These are phyloP conservation scores for Leucaena leucocephala DNA, from an alignment of 306 rosid species.

Conservation along the genomic window DNA sequence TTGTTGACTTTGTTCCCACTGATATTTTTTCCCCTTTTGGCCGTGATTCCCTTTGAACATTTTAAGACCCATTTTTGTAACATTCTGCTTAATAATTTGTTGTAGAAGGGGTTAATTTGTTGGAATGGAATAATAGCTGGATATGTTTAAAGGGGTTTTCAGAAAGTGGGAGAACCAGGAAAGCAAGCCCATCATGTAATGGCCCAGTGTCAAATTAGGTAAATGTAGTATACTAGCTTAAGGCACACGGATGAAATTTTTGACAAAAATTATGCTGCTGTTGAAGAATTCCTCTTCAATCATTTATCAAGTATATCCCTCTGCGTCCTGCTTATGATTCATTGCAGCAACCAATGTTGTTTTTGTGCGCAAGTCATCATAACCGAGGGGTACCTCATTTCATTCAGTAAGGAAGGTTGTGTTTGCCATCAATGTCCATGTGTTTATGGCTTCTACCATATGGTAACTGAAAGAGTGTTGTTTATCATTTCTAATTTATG, in stretches of 20 bases:
- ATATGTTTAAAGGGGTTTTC: conserved; percentile 60
- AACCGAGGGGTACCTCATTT: neutral
- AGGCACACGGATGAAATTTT: conserved; percentile 49
- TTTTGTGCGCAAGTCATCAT: neutral
- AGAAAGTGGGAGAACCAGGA: conserved; percentile 66
- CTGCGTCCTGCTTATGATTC: neutral
- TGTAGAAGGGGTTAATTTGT: conserved; percentile 52
- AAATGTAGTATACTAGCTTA: conserved; percentile 56
- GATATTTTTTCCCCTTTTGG: neutral
- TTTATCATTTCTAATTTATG: neutral
- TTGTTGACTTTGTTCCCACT: conserved; percentile 58
- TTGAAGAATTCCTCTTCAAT: neutral
- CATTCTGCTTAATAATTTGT: conserved; percentile 39
- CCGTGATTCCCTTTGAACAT: conserved; percentile 51
- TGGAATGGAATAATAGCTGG: conserved; percentile 78
- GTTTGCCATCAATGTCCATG: neutral
- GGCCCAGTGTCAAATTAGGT: conserved; percentile 64
- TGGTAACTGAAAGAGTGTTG: neutral
- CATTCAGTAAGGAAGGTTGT: neutral
- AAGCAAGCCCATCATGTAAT: conserved; percentile 64
- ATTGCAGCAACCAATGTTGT: neutral
- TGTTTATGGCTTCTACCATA: neutral
- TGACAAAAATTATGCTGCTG: neutral
- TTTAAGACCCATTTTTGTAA: conserved; percentile 60
- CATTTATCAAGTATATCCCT: neutral